These are phyloP conservation scores for Chloromonas sp. DNA, from an alignment of 163 green algal species.

Conservation along the genomic window DNA sequence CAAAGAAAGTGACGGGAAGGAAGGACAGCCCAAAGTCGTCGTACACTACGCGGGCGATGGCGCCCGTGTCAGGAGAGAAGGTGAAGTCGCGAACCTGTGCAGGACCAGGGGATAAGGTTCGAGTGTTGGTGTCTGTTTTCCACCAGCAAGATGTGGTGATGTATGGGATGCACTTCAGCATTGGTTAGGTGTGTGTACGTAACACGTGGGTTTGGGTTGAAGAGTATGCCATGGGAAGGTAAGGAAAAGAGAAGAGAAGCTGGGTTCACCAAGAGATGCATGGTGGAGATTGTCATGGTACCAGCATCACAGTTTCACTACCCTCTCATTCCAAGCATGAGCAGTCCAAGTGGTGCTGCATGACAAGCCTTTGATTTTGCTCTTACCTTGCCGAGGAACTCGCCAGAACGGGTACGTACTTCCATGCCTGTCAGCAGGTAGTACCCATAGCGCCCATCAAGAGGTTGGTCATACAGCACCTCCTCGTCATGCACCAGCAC, in stretches of 20 bases:
- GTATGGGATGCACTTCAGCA: background rate
- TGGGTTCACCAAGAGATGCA: too few relatives aligned
- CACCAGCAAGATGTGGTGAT: background rate
- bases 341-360: too few relatives aligned
- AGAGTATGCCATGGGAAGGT: background rate
- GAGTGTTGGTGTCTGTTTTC: background rate
- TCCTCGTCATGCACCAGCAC: conserved; percentile 66
- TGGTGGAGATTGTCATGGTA: too few relatives aligned
- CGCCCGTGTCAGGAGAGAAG: conserved; percentile 58
- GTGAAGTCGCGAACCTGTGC: conserved; percentile 53
- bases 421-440: conserved; percentile 45
- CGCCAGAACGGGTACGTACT: conserved; percentile 42
- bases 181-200: background rate
- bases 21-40: conserved; percentile 60
- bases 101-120: background rate
- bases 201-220: background rate
- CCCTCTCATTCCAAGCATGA: too few relatives aligned
- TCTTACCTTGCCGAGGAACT: conserved; percentile 54
- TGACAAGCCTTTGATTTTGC: too few relatives aligned
- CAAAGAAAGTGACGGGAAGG: conserved; percentile 51
- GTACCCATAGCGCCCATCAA: conserved; percentile 50
- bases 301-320: too few relatives aligned
- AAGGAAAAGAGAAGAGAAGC: background rate
- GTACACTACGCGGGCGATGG: conserved; percentile 46
- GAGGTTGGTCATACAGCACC: conserved; percentile 37